Evolutionary conservation across 305 asterid genomes (phyloP), one percentile per base, ranked within the genome.

Genomic region (Fraxinus platypoda): DNA sequence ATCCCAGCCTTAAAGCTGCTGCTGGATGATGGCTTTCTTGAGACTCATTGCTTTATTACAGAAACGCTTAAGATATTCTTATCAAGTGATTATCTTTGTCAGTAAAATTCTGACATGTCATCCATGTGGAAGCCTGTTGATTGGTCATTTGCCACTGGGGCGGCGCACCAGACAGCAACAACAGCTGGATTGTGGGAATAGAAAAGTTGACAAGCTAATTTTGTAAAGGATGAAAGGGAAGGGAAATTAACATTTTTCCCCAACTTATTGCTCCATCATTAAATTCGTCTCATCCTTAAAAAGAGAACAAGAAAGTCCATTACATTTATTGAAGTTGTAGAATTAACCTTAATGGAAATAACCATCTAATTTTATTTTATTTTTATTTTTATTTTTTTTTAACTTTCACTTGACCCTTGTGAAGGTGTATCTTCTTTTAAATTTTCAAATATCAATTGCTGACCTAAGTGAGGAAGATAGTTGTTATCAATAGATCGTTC

Each of bases 111-210:
- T 80, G 79, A 41, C 23, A 74, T 82, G 82, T 38, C 82, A 17
- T 79, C 86, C 80, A 79, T 8, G 43, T 76, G 84, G 72, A 80
- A 41, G 6, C 43, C 33, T 23, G 26, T 7, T 3, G 54, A 8
- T 30, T 78, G 82, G 82, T 28, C 80, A 76, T 37, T 25, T 71
- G 80, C 21, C 28, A 15, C 5, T 76, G 84, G 84, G n/a, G 84
- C 88, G 86, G 86, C 86, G 80, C 86, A 80, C 88, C 88, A 80
- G 73, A 85, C 84, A 33, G 84, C 86, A 57, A 79, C 75, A n/a
- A 17, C 0, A 38, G 23, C 64, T 54, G 84, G 78, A 77, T 59
- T 71, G 80, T 57, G 46, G 81, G 83, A 46, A 52, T n/a, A 57
- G 54, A 25, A 8, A 57, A 62, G 23, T 2, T 23, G 31, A 62